A percentile compares a stretch with the other conserved stretches of the same genome.
These are phyloP conservation scores for Yueomyces sp. DNA, from an alignment of 1,139 yeast species.

Conservation along the genomic window DNA sequence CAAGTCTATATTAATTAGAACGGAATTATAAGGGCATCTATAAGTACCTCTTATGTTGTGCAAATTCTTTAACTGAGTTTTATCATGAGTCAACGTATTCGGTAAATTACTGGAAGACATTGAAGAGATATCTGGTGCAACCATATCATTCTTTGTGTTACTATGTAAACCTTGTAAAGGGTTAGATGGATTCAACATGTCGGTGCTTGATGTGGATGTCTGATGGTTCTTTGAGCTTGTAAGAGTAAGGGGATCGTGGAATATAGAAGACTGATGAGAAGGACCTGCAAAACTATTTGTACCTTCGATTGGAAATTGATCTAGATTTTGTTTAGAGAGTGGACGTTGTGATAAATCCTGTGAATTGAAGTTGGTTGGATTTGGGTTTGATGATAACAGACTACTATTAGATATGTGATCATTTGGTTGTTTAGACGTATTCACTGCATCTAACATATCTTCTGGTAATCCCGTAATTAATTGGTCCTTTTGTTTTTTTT, in stretches of 20 bases:
- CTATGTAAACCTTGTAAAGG: background rate
- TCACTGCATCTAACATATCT: background rate
- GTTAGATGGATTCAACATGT: background rate
- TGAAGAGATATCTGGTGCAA: background rate
- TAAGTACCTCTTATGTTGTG: slow-evolving; percentile 30
- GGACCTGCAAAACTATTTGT: too few species aligned
- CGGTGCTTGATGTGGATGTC: background rate
- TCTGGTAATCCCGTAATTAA: background rate
- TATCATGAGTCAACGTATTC: background rate
- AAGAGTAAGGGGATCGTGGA: background rate
- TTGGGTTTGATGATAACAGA: background rate
- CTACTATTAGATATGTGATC: background rate
- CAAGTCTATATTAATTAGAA: slow-evolving; percentile 17
- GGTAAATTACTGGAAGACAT: background rate
- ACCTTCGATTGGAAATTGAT: background rate
- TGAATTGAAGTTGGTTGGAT: background rate
- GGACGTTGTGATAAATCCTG: background rate
- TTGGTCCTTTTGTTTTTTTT: slow-evolving; percentile 1
- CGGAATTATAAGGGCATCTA: slow-evolving; percentile 32
- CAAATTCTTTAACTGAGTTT: slow-evolving; percentile 12
- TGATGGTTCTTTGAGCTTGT: background rate
- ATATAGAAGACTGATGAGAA: background rate
- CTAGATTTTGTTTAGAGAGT: background rate
- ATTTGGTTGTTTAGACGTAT: background rate
- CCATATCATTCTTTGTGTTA: background rate